phyloP scores from a whole-genome alignment of 768 basidiomycete species.

The Termitomyces heimii region DNA sequence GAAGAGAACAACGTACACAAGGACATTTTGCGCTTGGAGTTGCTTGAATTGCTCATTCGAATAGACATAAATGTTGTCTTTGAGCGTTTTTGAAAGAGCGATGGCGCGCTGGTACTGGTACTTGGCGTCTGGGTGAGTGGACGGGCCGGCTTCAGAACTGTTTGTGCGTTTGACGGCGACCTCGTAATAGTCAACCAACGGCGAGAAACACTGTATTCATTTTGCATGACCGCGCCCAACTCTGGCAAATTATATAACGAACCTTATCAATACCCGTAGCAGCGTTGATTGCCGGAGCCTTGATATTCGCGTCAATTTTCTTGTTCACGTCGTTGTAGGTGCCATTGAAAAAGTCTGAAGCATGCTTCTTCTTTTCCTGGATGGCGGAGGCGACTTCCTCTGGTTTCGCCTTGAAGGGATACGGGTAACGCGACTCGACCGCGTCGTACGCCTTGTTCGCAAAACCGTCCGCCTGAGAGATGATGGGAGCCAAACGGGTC shows the following conservation, averaged over 20 bases:
- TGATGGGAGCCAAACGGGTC: conserved; percentile 56
- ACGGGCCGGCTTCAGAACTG: conserved; percentile 39
- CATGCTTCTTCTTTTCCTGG: conserved; percentile 48
- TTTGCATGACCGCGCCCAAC: conserved; percentile 2
- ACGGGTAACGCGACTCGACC: conserved; percentile 69
- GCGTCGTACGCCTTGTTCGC: conserved; percentile 74
- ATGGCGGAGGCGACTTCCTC: conserved; percentile 64
- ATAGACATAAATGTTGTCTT: conserved; percentile 56
- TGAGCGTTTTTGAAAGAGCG: conserved; percentile 57
- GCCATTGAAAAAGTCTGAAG: conserved; percentile 51
- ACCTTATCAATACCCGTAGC: conserved; percentile 74
- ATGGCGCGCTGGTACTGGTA: conserved; percentile 78
- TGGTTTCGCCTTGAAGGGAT: conserved; percentile 68
- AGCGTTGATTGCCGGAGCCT: conserved; percentile 52
- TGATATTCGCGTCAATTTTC: conserved; percentile 56
- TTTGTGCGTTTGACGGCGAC: conserved; percentile 44
- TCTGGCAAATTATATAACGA: conserved; percentile 14
- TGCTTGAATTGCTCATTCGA: conserved; percentile 70
- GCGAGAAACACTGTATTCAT: conserved; percentile 54
- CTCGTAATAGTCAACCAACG: conserved; percentile 69
- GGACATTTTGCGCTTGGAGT: conserved; percentile 55
- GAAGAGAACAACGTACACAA: conserved; percentile 43
- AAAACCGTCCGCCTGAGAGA: conserved; percentile 54
- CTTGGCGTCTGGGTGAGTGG: conserved; percentile 46
- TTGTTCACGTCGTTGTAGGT: conserved; percentile 18